Percentiles rank a stretch among this genome's conserved stretches.
Conservation (phyloP, 148 eudicot genomes). For the Gaultheria prostrata region DNA sequence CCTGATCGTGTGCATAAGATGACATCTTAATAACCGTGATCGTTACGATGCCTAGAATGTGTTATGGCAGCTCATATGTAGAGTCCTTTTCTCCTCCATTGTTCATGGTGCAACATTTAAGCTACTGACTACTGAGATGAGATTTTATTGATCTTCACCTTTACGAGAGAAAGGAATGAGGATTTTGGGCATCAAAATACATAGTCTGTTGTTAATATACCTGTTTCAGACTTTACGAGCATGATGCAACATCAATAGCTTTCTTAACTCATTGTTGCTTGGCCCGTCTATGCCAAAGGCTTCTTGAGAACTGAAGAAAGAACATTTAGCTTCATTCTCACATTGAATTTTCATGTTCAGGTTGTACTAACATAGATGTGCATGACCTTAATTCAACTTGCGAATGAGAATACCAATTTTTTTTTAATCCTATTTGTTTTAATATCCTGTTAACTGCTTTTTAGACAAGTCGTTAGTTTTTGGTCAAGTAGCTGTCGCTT, state of each 20-base stretch:
- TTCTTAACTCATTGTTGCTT: constrained; percentile 1
- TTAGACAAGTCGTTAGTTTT: background rate
- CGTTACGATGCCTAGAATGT: background rate
- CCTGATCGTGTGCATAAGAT: background rate
- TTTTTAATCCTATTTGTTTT: background rate
- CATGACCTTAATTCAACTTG: background rate
- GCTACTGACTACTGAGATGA: background rate
- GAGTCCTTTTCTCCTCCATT: background rate
- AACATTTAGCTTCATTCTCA: background rate
- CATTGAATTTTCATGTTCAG: background rate
- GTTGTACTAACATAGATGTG: background rate
- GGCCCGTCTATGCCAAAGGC: constrained; percentile 13
- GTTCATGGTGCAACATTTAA: background rate
- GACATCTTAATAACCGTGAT: background rate
- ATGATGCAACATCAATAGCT: constrained; percentile 13
- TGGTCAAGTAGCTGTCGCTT: background rate
- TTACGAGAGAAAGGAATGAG: background rate
- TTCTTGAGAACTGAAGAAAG: background rate
- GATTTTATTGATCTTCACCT: background rate
- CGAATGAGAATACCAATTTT: background rate
- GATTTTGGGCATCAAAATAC: constrained; percentile 17
- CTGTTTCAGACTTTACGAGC: constrained; percentile 16
- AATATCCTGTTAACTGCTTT: background rate
- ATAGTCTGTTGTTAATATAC: constrained; percentile 11
- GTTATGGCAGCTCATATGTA: background rate